Evolutionary conservation across 768 basidiomycete species (phyloP).

Genomic region (Roridomyces roridus): DNA sequence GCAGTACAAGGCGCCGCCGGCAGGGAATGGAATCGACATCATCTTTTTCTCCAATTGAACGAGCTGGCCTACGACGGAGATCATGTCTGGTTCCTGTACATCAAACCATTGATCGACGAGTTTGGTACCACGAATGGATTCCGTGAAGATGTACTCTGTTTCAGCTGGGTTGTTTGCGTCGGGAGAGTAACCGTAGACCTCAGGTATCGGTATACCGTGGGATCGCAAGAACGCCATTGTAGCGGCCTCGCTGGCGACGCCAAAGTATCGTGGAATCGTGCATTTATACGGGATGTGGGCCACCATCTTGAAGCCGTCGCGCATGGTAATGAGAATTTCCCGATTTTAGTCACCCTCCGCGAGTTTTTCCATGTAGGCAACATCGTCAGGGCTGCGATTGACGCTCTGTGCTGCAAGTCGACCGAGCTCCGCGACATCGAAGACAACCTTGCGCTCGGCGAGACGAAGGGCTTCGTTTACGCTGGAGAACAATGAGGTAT

Average conservation of each 20-base stretch:
- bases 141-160: conserved; percentile 54
- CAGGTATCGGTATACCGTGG: conserved; percentile 45
- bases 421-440: conserved; percentile 48
- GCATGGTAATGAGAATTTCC: too few species aligned
- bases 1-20: conserved; percentile 59
- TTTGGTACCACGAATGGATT: conserved; percentile 46
- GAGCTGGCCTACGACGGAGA: conserved; percentile 51
- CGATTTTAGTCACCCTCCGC: conserved; percentile 53
- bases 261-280: conserved; percentile 42
- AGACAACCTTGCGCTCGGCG: conserved; percentile 48
- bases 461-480: conserved; percentile 52
- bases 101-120: conserved; percentile 48
- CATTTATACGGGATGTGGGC: conserved; percentile 48
- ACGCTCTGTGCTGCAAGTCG: conserved; percentile 53
- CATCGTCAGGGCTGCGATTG: too few species aligned
- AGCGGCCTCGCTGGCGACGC: conserved; percentile 53
- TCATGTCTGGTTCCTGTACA: conserved; percentile 43
- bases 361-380: conserved; percentile 46
- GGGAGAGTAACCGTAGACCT: conserved; percentile 51
- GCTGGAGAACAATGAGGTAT: conserved; percentile 42
- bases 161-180: conserved; percentile 43
- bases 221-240: conserved; percentile 49
- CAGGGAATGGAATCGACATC: conserved; percentile 56
- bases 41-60: conserved; percentile 51
- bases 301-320: too few species aligned